Base-by-base conservation (phyloP, 768 basidiomycete genomes). In the Mrakia blollopis region DNA sequence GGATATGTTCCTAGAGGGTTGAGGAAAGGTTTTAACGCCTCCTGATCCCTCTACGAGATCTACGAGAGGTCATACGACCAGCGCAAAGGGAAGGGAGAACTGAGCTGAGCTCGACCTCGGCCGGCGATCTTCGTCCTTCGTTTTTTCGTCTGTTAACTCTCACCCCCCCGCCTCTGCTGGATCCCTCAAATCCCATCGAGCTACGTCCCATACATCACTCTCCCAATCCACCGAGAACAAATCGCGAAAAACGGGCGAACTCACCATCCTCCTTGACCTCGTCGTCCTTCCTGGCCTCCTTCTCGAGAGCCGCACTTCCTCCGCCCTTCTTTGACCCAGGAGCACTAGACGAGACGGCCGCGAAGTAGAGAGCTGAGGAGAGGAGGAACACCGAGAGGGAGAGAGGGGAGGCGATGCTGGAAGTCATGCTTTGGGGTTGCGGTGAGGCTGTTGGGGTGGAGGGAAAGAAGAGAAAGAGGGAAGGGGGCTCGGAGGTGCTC, bases 301-400 rank as follows among this genome's bases (percentile, higher is more conserved):
- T 61, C 50, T 77, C 76, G 23, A 77, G 32, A 16, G 47, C 47
- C 21, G 68, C 76, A 41, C 61, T 65, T 2, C 70, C 71, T 47
- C 57, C 76, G 16, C 76, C 76, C 23, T 65, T 35, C 25, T 47
- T 61, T 5, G 25, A 25, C 2, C 72, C 71, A 37, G 63, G n/a
- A 25, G 63, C 47, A 7, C 72, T 37, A 11, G 72, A 57, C 11
- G 70, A 39, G 10, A 71, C 76, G 10, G 76, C 70, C 6, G 69
- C 35, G 28, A 71, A 70, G 57, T 72, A 77, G 28, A 77, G 44
- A 18, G 39, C 57, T 6, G 76, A 54, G 2, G 76, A 37, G 35
- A 41, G 70, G 32, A 77, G 63, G 70, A 77, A 77, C 23, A 77
- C 28, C 30, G 70, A 61, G 18, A 73, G 71, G 16, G 60, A 35